Conservation (phyloP, 257 asterid genomes). For the Paulownia fortunei region DNA sequence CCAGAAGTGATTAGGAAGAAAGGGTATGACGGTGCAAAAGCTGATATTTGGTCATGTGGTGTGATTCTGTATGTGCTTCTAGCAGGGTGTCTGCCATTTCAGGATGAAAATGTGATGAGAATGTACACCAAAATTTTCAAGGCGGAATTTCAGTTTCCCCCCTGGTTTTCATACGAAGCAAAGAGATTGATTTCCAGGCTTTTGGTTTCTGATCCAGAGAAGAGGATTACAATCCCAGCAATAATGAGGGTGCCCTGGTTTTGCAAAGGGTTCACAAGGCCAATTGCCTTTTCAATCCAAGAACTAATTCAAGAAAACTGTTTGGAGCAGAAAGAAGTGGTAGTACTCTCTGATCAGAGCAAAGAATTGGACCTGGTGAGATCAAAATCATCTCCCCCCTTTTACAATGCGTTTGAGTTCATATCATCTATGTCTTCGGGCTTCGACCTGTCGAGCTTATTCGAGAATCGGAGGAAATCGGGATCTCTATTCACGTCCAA, state of each 20-base stretch:
- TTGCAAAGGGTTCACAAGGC: constrained; percentile 45
- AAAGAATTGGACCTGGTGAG: constrained; percentile 38
- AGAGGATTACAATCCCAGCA: constrained; percentile 55
- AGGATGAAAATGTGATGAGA: constrained; percentile 69
- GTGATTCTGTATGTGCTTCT: constrained; percentile 72
- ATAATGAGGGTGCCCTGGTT: constrained; percentile 72
- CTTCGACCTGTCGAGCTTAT: constrained; percentile 68
- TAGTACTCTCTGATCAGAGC: background rate
- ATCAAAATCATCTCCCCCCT: constrained; percentile 66
- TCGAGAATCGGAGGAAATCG: constrained; percentile 53
- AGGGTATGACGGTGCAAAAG: constrained; percentile 80
- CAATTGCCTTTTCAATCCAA: constrained; percentile 42
- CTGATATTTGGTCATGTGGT: constrained; percentile 95
- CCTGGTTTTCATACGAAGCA: constrained; percentile 71
- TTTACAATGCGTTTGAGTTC: constrained; percentile 76
- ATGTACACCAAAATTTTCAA: constrained; percentile 79
- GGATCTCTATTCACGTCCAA: constrained; percentile 72
- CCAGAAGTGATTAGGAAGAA: constrained; percentile 75
- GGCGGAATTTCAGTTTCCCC: constrained; percentile 69
- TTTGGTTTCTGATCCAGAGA: constrained; percentile 65
- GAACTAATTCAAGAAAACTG: constrained; percentile 33
- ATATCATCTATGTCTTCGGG: constrained; percentile 92
- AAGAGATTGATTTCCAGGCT: constrained; percentile 63
- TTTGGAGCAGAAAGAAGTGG: constrained; percentile 18
- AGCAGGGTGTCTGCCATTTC: constrained; percentile 79